These are phyloP conservation scores for Scleromitrula shiraiana DNA, from an alignment of 2,329 filamentous ascomycete genomes.

Conservation along the genomic window DNA sequence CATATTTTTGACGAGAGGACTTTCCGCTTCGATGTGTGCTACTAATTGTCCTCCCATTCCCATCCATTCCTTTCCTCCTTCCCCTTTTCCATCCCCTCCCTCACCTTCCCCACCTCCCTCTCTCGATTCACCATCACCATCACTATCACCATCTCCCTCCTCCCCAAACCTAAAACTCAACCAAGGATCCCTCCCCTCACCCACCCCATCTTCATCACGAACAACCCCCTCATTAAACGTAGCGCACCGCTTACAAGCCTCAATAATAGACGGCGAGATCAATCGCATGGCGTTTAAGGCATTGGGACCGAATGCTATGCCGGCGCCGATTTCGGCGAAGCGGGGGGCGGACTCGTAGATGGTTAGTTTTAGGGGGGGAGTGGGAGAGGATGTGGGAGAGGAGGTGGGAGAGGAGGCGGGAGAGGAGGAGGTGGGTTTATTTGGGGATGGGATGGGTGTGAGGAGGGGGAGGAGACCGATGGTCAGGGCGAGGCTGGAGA, in stretches of 20 bases:
- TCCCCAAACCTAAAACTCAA: slow-evolving; percentile 2
- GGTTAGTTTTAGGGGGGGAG: background rate
- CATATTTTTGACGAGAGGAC: too few species aligned
- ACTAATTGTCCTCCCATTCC: background rate
- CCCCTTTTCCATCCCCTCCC: background rate
- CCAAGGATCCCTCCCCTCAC: slow-evolving; percentile 17
- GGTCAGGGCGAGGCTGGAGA: slow-evolving; percentile 15
- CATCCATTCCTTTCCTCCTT: background rate
- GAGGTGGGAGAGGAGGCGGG: too few species aligned
- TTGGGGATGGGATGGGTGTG: slow-evolving; percentile 8
- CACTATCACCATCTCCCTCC: background rate
- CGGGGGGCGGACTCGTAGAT: slow-evolving; percentile 18
- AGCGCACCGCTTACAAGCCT: slow-evolving; percentile 12
- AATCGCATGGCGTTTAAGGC: slow-evolving; percentile 12
- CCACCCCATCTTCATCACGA: too few species aligned
- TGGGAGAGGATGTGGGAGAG: background rate
- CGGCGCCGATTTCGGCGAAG: slow-evolving; percentile 20
- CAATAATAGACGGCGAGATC: slow-evolving; percentile 13
- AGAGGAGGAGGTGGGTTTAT: too few species aligned
- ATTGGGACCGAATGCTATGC: slow-evolving; percentile 17
- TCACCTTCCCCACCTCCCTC: background rate
- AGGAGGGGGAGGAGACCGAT: slow-evolving; percentile 13
- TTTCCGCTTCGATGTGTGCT: too few species aligned
- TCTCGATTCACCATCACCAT: background rate
- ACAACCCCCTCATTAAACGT: slow-evolving; percentile 16